Conservation (phyloP, 2,329 filamentous ascomycete genomes). For the Fusarium sp. region DNA sequence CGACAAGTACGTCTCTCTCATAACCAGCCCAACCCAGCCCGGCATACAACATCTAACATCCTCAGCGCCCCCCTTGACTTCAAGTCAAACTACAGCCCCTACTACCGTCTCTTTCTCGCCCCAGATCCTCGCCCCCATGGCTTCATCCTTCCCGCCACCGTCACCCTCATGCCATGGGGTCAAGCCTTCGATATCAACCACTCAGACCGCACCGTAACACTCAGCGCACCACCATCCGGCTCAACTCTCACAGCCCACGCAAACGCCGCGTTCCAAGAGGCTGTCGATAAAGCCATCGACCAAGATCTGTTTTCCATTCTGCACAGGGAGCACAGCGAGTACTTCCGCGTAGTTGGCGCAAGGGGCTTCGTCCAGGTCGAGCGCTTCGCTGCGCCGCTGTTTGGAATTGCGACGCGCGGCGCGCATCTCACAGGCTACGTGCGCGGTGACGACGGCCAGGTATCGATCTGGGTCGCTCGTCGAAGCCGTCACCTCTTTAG, state of each 20-base stretch:
- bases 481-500: slow-evolving; percentile 74
- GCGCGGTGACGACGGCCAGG: slow-evolving; percentile 49
- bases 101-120: slow-evolving; percentile 60
- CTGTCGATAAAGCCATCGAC: slow-evolving; percentile 54
- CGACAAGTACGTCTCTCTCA: slow-evolving; percentile 54
- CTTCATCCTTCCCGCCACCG: slow-evolving; percentile 59
- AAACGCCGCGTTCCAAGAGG: slow-evolving; percentile 54
- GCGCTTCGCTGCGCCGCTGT: slow-evolving; percentile 70
- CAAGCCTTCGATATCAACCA: slow-evolving; percentile 52
- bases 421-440: slow-evolving; percentile 74
- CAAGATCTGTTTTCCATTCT: slow-evolving; percentile 53
- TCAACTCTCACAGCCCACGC: slow-evolving; percentile 46
- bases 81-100: slow-evolving; percentile 50
- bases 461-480: slow-evolving; percentile 78
- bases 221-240: slow-evolving; percentile 44
- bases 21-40: neutral
- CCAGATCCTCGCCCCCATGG: slow-evolving; percentile 60
- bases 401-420: slow-evolving; percentile 74
- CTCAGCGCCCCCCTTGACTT: slow-evolving; percentile 60
- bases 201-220: slow-evolving; percentile 46
- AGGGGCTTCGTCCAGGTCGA: slow-evolving; percentile 62
- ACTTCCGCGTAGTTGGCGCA: slow-evolving; percentile 55
- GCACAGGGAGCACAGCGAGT: slow-evolving; percentile 56
- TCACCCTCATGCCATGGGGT: slow-evolving; percentile 61
- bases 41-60: neutral